Evolutionary conservation across 2,329 filamentous ascomycete genomes (phyloP), one percentile per base, ranked within the genome.

Genomic region (Penicillium paneum): DNA sequence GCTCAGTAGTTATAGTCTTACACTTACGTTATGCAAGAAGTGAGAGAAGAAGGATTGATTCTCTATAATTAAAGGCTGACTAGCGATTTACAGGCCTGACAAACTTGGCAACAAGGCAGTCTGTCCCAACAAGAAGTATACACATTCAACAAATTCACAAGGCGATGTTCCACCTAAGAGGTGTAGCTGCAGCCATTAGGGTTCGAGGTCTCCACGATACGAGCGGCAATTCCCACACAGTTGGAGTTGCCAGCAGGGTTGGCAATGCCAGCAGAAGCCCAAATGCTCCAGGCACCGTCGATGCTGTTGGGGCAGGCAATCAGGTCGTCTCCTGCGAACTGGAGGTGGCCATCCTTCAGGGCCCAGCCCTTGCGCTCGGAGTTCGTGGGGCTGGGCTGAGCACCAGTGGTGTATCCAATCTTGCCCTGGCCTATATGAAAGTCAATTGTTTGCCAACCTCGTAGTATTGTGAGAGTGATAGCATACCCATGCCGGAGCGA

Each of bases 401-500:
- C 76, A 39, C 78, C 78, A 4, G 77, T 81, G 32, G 76, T 76
- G 73, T 83, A 86, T 39, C 78, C 76, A 39, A 84, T 63, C 21
- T 74, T 70, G 47, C 83, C 83, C 60, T 81, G 79, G 59, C 81
- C 79, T 80, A 17, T 26, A 32, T 15, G 26, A 24, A 35, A 29
- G 28, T 48, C 19, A 49, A 39, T 34, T 21, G 12, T 8, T 10
- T 45, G 15, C 7, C 17, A 5, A 15, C 31, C 2, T 15, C 36
- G 13, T 26, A 6, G 13, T 8, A 29, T 17, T 24, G 32, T 10
- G 15, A 28, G 15, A 41, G 32, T 32, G 12, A 39, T 28, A n/a
- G 63, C 76, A 39, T 78, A 78, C 80, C 82, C 81, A 84, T 83
- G 64, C 81, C 82, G 42, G 80, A 83, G 41, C 79, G 78, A 67